Conservation (phyloP, 148 eudicot genomes). For the Polygonum maritimum region DNA sequence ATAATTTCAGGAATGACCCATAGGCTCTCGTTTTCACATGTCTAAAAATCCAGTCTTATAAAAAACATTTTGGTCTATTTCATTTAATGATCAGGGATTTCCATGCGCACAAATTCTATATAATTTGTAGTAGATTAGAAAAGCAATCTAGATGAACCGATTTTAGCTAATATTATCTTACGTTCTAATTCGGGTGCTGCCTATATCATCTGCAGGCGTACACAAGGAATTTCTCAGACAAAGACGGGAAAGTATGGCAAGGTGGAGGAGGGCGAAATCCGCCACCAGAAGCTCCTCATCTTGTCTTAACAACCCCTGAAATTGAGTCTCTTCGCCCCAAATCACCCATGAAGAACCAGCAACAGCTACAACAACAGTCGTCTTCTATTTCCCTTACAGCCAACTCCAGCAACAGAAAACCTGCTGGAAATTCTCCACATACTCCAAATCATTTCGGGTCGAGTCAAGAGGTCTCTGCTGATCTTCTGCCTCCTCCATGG, state of each 20-base stretch:
- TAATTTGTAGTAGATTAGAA: too few relatives aligned
- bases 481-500: constrained; percentile 54
- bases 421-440: constrained; percentile 54
- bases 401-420: constrained; percentile 40
- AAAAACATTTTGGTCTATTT: too few relatives aligned
- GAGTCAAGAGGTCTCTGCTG: constrained; percentile 53
- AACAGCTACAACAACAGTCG: constrained; percentile 69
- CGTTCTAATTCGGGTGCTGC: too few relatives aligned
- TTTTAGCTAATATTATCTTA: too few relatives aligned
- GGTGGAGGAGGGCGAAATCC: constrained; percentile 98
- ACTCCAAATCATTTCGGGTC: constrained; percentile 17
- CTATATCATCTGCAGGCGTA: constrained; percentile 57
- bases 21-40: too few relatives aligned
- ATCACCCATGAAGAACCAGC: constrained; percentile 97
- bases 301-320: constrained; percentile 79
- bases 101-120: too few relatives aligned
- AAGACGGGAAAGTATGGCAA: constrained; percentile 90
- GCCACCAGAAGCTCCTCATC: constrained; percentile 95
- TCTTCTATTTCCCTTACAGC: constrained; percentile 52
- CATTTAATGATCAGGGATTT: too few relatives aligned
- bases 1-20: too few relatives aligned
- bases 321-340: constrained; percentile 89
- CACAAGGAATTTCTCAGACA: constrained; percentile 60
- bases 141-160: too few relatives aligned
- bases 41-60: too few relatives aligned